Evolutionary conservation across 306 rosid genomes (phyloP).

Genomic region (Quercus alba): DNA sequence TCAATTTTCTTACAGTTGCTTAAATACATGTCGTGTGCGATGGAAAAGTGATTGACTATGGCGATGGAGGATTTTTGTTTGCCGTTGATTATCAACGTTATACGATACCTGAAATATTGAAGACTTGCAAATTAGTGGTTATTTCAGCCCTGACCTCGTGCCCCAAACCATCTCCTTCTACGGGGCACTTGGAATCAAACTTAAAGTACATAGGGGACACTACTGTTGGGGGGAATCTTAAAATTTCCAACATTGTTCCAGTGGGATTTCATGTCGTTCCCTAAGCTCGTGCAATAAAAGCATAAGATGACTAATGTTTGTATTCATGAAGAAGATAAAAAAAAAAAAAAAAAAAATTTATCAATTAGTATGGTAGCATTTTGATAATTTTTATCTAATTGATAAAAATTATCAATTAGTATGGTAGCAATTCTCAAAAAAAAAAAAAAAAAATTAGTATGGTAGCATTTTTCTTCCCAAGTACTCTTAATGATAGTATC

Average conservation of each 20-base stretch:
- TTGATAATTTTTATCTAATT: no score
- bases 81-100: conserved; percentile 17
- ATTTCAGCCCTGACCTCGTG: conserved; percentile 28
- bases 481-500: no score
- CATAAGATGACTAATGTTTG: no score
- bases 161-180: conserved; percentile 16
- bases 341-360: no score
- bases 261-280: neutral
- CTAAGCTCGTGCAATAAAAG: neutral
- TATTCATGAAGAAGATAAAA: no score
- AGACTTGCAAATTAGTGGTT: conserved; percentile 25
- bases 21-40: conserved; percentile 29
- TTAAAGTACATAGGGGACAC: conserved; percentile 8
- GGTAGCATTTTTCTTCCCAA: no score
- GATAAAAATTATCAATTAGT: no score
- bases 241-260: conserved; percentile 18
- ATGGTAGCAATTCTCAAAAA: no score
- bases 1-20: conserved; percentile 19
- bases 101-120: conserved; percentile 7
- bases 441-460: no score
- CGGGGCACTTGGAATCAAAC: conserved; percentile 6
- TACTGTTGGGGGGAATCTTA: conserved; percentile 19
- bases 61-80: conserved; percentile 19
- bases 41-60: conserved; percentile 21
- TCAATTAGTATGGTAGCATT: no score